Base-by-base conservation (phyloP, 2,329 filamentous ascomycete species). In the Lachnellula cervina region DNA sequence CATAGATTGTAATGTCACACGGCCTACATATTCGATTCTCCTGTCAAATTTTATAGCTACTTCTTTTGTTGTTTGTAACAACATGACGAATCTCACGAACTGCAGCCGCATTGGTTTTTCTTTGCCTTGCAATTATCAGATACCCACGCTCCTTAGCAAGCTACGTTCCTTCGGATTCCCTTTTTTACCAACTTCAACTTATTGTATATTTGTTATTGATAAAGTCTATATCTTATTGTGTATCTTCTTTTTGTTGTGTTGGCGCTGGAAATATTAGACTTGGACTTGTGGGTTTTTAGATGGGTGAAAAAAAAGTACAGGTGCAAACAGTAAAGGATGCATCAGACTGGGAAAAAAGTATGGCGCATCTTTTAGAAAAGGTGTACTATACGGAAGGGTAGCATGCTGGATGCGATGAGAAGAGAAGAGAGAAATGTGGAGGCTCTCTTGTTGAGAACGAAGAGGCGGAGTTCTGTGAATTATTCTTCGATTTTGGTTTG, bases 131-230 rank as follows among this genome's bases (percentile, higher is more conserved):
- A 42, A 55, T 19, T 45, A 38, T 43, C 42, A 54, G 54, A 54
- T 59, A 59, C 59, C 51, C 55, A 56, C 67, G 63, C 62, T 68
- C 66, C 56, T 66, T 68, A 64, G 62, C 62, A 64, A 61, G 52
- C 57, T 54, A 63, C 56, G 45, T 45, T 64, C 58, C 54, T 62
- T 61, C 23, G 38, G n/a, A 11, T 17, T 51, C 44, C 28, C 54
- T 55, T 47, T 21, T 52, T 40, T 57, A 54, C 43, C 46, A 7
- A 6, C 25, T 40, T 53, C 34, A 47, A 50, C 28, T 43, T 53
- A 42, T 54, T 48, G 42, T 45, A 25, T 49, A 54, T 42, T 38
- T 49, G 45, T 46, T 58, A 46, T 43, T 48, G 25, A 49, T 52
- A 49, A 49, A 52, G 48, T 51, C 43, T 46, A 44, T 49, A 56